phyloP scores from a whole-genome alignment of 192 early-diverging fungal species.

The Haplosporangium gracile region DNA sequence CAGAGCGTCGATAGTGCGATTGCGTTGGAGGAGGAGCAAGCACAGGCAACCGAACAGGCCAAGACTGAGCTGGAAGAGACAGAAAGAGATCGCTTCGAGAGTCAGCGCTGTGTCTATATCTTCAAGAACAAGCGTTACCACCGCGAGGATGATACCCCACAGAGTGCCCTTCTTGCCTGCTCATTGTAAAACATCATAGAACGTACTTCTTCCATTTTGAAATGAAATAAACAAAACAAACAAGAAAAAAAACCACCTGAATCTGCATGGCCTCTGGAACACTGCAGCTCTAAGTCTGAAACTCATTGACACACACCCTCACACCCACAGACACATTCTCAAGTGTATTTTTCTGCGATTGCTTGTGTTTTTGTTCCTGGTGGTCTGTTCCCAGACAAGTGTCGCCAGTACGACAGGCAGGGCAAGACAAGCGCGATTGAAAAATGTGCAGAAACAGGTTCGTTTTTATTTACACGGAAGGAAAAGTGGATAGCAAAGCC shows the following conservation, averaged over 20 bases:
- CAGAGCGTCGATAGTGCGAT: constrained; percentile 10
- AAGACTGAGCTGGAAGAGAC: background rate
- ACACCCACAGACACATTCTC: background rate
- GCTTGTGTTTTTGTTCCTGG: background rate
- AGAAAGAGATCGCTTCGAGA: background rate
- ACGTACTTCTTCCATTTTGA: background rate
- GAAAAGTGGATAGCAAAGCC: background rate
- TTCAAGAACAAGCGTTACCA: constrained; percentile 37
- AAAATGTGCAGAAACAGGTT: background rate
- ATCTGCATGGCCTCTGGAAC: background rate
- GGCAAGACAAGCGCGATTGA: background rate
- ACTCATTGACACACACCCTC: background rate
- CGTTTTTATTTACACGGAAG: constrained; percentile 5
- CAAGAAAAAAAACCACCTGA: background rate
- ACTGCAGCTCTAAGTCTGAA: background rate
- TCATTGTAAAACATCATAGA: background rate
- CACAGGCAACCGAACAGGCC: background rate
- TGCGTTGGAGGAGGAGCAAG: constrained; percentile 8
- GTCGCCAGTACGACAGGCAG: too few relatives aligned
- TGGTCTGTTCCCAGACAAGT: background rate
- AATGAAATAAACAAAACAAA: background rate
- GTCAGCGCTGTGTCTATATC: constrained; percentile 18
- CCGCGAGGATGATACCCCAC: background rate
- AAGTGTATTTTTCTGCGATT: background rate
- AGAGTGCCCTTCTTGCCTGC: background rate